These are phyloP conservation scores for Vanrija humicola DNA, from an alignment of 1,284 basidiomycete genomes.

Conservation along the genomic window DNA sequence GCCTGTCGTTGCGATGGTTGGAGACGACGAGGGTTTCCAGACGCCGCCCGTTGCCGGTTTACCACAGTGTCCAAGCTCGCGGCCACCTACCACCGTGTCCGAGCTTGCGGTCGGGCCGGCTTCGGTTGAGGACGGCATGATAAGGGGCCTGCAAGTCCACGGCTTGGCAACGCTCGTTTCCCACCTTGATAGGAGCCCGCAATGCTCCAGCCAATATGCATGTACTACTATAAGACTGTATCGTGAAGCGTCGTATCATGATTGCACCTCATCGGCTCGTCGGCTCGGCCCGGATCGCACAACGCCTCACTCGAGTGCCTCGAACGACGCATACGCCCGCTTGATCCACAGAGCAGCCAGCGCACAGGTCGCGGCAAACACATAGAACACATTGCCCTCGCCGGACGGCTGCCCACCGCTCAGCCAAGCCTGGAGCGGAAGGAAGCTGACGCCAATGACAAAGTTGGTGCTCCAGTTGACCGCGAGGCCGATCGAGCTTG, in stretches of 20 bases:
- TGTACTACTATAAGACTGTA: not conserved
- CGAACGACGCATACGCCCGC: not conserved
- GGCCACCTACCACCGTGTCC: too few species aligned
- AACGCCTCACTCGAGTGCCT: not conserved
- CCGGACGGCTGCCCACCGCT: slow-evolving; percentile 16
- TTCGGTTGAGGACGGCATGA: too few species aligned
- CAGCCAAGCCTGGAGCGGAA: slow-evolving; percentile 34
- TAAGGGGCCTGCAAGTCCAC: too few species aligned
- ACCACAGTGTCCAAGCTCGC: too few species aligned
- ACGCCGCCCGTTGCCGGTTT: too few species aligned
- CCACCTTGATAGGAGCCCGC: too few species aligned
- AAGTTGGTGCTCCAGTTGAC: slow-evolving; percentile 41
- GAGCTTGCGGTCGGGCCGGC: too few species aligned
- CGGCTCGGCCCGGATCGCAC: not conserved
- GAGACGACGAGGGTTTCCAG: too few species aligned
- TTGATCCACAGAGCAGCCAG: slow-evolving; percentile 5
- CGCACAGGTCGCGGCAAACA: slow-evolving; percentile 26
- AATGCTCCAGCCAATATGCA: not conserved
- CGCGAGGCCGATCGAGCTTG: slow-evolving; percentile 32
- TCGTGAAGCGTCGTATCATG: too few species aligned
- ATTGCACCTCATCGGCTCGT: too few species aligned
- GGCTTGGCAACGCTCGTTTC: too few species aligned
- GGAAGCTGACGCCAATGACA: slow-evolving; percentile 31
- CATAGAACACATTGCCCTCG: slow-evolving; percentile 40
- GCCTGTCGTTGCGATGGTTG: too few species aligned